Evolutionary conservation across 176 grass and related monocot species (phyloP).

Genomic region (Cocos nucifera): DNA sequence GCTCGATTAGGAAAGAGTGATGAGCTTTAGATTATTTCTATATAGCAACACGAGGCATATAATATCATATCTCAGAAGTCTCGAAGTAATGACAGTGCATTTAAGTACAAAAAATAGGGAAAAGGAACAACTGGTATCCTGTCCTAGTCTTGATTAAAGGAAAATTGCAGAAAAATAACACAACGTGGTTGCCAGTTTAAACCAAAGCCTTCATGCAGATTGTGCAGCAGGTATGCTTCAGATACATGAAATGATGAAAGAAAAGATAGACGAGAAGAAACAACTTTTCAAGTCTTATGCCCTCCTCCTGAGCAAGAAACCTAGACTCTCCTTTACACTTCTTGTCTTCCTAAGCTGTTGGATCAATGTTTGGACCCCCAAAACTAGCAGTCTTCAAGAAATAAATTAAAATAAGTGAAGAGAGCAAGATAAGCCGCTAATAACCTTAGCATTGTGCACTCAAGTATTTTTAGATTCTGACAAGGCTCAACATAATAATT

Average conservation of each 20-base stretch:
- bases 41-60: neutral
- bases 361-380: slow-evolving; percentile 94
- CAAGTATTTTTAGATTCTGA: no score
- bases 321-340: slow-evolving; percentile 97
- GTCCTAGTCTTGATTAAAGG: no score
- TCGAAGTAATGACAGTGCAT: neutral
- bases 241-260: no score
- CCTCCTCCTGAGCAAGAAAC: slow-evolving; percentile 81
- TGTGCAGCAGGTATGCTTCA: no score
- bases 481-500: no score
- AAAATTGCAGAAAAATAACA: no score
- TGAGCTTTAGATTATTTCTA: slow-evolving; percentile 95
- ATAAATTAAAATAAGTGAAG: neutral
- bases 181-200: no score
- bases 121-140: no score
- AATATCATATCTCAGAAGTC: no score
- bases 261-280: no score
- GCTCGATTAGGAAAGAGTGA: slow-evolving; percentile 85
- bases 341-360: slow-evolving; percentile 94
- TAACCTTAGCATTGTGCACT: no score
- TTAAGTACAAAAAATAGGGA: neutral
- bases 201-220: no score
- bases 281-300: neutral
- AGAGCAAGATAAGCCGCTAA: neutral
- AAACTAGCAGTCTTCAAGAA: slow-evolving; percentile 69